These are phyloP conservation scores for Coemansia sp. DNA, from an alignment of 192 early-diverging fungal genomes.

Conservation along the genomic window DNA sequence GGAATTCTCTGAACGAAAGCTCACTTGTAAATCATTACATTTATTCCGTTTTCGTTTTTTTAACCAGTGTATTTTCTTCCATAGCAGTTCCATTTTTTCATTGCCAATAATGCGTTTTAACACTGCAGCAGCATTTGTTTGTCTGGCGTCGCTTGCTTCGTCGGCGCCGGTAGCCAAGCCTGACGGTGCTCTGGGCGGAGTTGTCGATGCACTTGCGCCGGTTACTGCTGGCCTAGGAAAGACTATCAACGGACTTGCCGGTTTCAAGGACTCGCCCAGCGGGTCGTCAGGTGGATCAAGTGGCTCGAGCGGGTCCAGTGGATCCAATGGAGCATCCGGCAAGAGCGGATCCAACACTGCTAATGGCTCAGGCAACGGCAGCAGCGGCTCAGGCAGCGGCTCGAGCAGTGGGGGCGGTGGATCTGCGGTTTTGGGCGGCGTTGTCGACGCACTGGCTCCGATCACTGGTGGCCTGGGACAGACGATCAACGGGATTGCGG, in stretches of 20 bases:
- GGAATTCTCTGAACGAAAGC: too few species aligned
- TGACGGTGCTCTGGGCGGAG: conserved; percentile 14
- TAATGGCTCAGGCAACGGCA: not conserved
- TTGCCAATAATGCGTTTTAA: not conserved
- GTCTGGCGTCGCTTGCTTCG: not conserved
- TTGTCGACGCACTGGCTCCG: conserved; percentile 16
- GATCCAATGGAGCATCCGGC: too few species aligned
- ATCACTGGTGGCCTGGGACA: conserved; percentile 11
- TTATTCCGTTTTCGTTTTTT: not conserved
- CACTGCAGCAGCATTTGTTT: not conserved
- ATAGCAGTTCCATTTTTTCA: not conserved
- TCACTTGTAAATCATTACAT: not conserved
- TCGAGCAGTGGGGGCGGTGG: not conserved
- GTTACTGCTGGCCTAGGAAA: conserved; percentile 9
- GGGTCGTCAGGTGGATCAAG: not conserved
- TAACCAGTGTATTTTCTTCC: not conserved
- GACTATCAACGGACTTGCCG: conserved; percentile 4
- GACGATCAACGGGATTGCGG: conserved; percentile 3
- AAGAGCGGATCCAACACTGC: too few species aligned
- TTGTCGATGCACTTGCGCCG: conserved; percentile 13
- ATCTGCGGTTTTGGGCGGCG: conserved; percentile 10
- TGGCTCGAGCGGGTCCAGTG: too few species aligned
- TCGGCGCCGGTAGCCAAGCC: conserved; percentile 8
- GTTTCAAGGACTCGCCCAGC: not conserved
- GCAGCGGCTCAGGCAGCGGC: not conserved